phyloP scores from a whole-genome alignment of 163 green algal genomes.

The Chlorella variabilis region DNA sequence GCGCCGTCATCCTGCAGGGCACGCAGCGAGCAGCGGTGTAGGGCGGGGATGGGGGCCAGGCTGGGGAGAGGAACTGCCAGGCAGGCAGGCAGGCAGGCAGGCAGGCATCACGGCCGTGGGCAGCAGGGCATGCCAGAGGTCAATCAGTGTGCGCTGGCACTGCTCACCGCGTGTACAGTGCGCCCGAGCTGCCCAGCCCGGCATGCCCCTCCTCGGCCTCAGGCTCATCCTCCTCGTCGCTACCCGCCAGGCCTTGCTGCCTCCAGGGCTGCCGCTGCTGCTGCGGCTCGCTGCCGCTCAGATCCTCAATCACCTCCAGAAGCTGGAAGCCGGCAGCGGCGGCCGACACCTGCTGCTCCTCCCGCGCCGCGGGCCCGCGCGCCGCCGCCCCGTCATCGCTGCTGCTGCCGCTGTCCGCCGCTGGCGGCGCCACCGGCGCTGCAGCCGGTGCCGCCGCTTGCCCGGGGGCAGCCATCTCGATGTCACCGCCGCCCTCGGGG shows the following conservation, averaged over 20 bases:
- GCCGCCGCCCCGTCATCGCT: neutral
- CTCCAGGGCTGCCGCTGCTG: neutral
- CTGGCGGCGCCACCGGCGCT: no score
- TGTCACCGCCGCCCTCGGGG: neutral
- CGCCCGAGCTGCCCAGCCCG: conserved; percentile 12
- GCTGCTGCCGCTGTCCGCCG: neutral
- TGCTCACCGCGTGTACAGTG: conserved; percentile 13
- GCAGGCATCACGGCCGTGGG: no score
- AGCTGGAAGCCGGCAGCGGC: neutral
- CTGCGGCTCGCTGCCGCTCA: neutral
- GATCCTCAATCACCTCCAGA: conserved; percentile 30
- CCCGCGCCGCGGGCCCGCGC: neutral
- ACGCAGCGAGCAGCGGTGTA: neutral
- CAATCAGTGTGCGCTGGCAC: no score
- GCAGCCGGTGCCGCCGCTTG: no score
- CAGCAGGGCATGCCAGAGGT: neutral
- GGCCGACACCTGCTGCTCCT: neutral
- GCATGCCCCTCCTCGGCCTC: neutral
- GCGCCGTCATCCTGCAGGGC: conserved; percentile 6
- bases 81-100: no score
- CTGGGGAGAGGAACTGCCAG: no score
- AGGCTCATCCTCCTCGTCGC: neutral
- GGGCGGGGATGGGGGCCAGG: no score
- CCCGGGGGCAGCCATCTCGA: neutral
- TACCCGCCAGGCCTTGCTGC: neutral